These are phyloP conservation scores for Marchantia paleacea DNA, from an alignment of 225 moss, liverwort and hornwort genomes.

Conservation along the genomic window DNA sequence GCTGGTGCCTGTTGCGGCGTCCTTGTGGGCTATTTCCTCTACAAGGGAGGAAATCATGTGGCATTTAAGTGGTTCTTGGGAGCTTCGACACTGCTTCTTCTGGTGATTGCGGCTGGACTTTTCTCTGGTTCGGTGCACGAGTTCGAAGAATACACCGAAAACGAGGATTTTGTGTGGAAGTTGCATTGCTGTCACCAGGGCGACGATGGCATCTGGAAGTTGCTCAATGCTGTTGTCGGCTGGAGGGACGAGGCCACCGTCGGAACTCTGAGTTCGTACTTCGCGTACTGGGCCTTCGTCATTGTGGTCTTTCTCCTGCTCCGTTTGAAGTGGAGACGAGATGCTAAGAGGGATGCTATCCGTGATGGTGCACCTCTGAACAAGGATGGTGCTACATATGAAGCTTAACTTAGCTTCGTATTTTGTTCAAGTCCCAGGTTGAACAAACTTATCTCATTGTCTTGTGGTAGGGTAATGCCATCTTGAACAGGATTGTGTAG, in stretches of 20 bases:
- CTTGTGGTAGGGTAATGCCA: no score
- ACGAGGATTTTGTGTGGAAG: conserved; percentile 59
- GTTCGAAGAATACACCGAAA: conserved; percentile 53
- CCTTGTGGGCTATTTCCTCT: conserved; percentile 41
- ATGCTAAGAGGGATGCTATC: conserved; percentile 32
- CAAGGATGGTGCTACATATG: no score
- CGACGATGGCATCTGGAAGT: conserved; percentile 55
- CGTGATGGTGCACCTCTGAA: no score
- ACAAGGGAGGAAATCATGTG: conserved; percentile 47
- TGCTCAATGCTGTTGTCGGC: conserved; percentile 54
- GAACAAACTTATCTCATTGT: no score
- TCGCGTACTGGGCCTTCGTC: conserved; percentile 59
- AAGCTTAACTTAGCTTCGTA: no score
- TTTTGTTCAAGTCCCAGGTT: no score
- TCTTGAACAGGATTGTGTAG: no score
- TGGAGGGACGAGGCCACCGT: conserved; percentile 70
- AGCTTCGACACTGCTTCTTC: conserved; percentile 46
- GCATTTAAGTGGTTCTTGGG: conserved; percentile 60
- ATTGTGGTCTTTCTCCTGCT: conserved; percentile 28
- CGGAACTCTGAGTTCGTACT: conserved; percentile 57
- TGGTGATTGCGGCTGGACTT: conserved; percentile 58
- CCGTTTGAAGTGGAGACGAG: conserved; percentile 56
- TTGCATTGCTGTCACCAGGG: conserved; percentile 58
- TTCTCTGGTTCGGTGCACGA: conserved; percentile 65
- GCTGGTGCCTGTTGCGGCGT: conserved; percentile 53